A percentile compares a stretch with the other conserved stretches of the same genome.
Conservation (phyloP, 2,329 filamentous ascomycete species). For the Dothideomycetidae sp. region DNA sequence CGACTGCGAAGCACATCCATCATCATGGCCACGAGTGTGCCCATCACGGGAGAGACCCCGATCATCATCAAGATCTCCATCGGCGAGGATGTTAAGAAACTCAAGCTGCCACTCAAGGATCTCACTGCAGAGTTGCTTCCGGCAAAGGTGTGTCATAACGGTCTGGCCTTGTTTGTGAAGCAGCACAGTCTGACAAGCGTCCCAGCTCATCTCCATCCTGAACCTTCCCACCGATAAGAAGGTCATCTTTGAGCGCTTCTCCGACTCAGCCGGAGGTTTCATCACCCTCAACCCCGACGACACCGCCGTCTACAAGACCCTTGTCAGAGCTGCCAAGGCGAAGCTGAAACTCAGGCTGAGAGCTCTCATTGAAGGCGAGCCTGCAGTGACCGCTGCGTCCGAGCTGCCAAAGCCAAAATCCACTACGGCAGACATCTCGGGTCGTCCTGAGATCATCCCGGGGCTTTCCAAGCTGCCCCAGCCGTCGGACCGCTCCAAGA, state of each 20-base stretch:
- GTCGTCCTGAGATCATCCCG: slow-evolving; percentile 17
- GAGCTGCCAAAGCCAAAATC: slow-evolving; percentile 9
- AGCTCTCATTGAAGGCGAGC: slow-evolving; percentile 19
- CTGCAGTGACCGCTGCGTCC: slow-evolving; percentile 9
- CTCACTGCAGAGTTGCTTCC: slow-evolving; percentile 61
- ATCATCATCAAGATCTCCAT: slow-evolving; percentile 78
- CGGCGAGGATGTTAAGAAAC: slow-evolving; percentile 61
- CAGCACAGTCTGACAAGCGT: slow-evolving; percentile 8
- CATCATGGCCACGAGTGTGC: slow-evolving; percentile 29
- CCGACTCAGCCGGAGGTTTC: slow-evolving; percentile 75
- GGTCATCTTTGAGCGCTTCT: slow-evolving; percentile 77
- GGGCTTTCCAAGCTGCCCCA: slow-evolving; percentile 11
- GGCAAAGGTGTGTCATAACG: slow-evolving; percentile 54
- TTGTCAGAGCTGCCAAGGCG: slow-evolving; percentile 90
- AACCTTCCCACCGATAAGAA: slow-evolving; percentile 47
- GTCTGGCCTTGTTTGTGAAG: slow-evolving; percentile 14
- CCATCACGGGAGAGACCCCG: slow-evolving; percentile 50
- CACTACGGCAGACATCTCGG: slow-evolving; percentile 12
- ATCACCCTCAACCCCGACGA: slow-evolving; percentile 67
- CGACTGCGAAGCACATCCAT: too few species aligned
- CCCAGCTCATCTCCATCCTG: slow-evolving; percentile 56
- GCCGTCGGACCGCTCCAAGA: neutral
- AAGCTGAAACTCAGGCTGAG: slow-evolving; percentile 91
- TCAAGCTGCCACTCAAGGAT: slow-evolving; percentile 81
- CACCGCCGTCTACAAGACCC: slow-evolving; percentile 80